A percentile compares a stretch with the other conserved stretches of the same genome.
These are phyloP conservation scores for Perilla frutescens DNA, from an alignment of 257 asterid species.

Conservation along the genomic window DNA sequence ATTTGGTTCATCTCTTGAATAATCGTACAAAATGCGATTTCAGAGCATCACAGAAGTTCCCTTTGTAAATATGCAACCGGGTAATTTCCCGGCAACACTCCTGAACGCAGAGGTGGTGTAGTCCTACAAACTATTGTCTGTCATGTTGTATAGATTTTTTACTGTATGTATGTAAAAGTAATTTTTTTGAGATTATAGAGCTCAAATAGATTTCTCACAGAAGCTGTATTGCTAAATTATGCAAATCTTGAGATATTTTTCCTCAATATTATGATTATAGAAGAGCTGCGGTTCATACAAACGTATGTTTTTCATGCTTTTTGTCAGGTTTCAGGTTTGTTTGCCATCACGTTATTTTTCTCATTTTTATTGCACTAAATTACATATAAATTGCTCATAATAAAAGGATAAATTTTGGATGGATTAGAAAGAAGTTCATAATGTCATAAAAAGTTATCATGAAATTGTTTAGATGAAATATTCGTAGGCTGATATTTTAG, in stretches of 20 bases:
- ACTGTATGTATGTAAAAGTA: conserved; percentile 24
- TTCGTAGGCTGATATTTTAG: not conserved
- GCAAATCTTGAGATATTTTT: conserved; percentile 5
- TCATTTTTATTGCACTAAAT: too few relatives aligned
- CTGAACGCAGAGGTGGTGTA: conserved; percentile 8
- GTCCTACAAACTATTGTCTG: conserved; percentile 3
- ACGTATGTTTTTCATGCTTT: not conserved
- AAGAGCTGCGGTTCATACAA: not conserved
- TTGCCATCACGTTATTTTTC: not conserved
- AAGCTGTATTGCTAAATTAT: conserved; percentile 14
- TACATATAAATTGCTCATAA: too few relatives aligned
- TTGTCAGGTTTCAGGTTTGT: not conserved
- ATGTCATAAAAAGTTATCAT: too few relatives aligned
- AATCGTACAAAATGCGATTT: conserved; percentile 23
- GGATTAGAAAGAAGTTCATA: too few relatives aligned
- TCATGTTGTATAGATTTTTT: conserved; percentile 35
- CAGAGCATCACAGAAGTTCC: conserved; percentile 6
- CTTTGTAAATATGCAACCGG: conserved; percentile 28
- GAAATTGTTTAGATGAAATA: too few relatives aligned
- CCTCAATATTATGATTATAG: not conserved
- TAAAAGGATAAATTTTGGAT: too few relatives aligned
- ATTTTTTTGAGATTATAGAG: conserved; percentile 19
- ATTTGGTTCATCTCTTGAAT: conserved; percentile 12
- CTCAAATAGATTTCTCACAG: conserved; percentile 4
- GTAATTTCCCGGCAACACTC: not conserved